Percentiles rank a stretch among this genome's conserved stretches.
phyloP scores from a whole-genome alignment of 805 yeast species.

The Trichomonascus vanleenenianus region DNA sequence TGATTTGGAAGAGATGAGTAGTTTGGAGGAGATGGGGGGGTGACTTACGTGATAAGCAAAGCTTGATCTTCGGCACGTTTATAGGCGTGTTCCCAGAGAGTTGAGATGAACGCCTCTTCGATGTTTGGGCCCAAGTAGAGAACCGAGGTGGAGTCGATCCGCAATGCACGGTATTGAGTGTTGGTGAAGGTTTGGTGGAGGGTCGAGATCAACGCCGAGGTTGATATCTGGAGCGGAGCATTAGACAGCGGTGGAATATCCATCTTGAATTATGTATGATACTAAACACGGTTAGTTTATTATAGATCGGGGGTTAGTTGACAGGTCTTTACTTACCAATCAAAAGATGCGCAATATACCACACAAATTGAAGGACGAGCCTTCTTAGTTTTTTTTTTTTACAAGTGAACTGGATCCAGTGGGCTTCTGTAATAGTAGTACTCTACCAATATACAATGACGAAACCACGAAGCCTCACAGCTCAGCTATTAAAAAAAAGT shows the following conservation, averaged over 20 bases:
- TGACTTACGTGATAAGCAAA: constrained; percentile 24
- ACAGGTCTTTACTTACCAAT: too few relatives aligned
- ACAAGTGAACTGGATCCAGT: too few relatives aligned
- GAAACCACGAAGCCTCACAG: too few relatives aligned
- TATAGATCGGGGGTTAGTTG: too few relatives aligned
- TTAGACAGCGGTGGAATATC: constrained; percentile 27
- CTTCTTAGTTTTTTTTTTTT: too few relatives aligned
- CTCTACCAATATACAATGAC: too few relatives aligned
- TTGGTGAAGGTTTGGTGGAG: constrained; percentile 27
- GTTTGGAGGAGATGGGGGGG: not conserved
- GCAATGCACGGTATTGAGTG: constrained; percentile 17
- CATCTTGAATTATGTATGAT: constrained; percentile 14
- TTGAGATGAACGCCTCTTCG: constrained; percentile 27
- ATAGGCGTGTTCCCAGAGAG: constrained; percentile 34
- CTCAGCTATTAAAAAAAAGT: too few relatives aligned
- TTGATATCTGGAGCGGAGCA: constrained; percentile 23
- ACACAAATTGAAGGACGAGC: too few relatives aligned
- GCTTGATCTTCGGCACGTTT: constrained; percentile 35
- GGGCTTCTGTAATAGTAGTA: too few relatives aligned
- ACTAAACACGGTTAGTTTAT: too few relatives aligned
- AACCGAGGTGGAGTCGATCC: constrained; percentile 27
- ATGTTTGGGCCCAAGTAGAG: constrained; percentile 25
- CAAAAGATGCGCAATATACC: too few relatives aligned
- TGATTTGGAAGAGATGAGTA: not conserved
- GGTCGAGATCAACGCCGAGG: constrained; percentile 28